phyloP scores from a whole-genome alignment of 768 basidiomycete species.

The Phlebiopsis flavidoalba region DNA sequence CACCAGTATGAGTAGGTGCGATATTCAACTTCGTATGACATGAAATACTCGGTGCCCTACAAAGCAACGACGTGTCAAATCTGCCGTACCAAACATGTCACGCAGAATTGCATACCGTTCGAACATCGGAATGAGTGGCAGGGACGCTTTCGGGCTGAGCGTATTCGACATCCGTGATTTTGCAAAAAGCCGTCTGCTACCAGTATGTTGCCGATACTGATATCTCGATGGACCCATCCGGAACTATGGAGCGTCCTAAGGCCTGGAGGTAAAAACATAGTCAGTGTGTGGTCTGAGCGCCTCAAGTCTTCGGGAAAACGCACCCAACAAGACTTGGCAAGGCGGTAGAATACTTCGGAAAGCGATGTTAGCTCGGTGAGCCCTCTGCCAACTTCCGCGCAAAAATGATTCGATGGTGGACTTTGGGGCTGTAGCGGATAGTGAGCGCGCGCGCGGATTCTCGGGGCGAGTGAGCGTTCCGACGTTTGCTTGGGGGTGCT shows the following conservation, averaged over 20 bases:
- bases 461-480: too few relatives aligned
- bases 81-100: neutral
- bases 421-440: neutral
- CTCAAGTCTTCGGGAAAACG: neutral
- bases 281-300: neutral
- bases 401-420: neutral
- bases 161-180: conserved; percentile 13
- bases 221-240: conserved; percentile 15
- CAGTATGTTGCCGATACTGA: conserved; percentile 14
- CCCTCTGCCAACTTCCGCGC: neutral
- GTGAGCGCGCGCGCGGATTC: too few relatives aligned
- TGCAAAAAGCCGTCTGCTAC: neutral
- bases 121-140: neutral
- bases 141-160: neutral
- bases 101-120: neutral
- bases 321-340: neutral
- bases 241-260: conserved; percentile 2
- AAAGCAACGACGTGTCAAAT: too few relatives aligned
- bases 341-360: neutral
- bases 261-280: neutral
- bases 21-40: neutral
- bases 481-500: too few relatives aligned
- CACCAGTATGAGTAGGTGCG: neutral
- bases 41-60: conserved; percentile 6
- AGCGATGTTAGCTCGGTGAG: neutral